Percentiles rank a stretch among this genome's conserved stretches.
phyloP scores from a whole-genome alignment of 306 rosid species.

The Leucaena leucocephala region DNA sequence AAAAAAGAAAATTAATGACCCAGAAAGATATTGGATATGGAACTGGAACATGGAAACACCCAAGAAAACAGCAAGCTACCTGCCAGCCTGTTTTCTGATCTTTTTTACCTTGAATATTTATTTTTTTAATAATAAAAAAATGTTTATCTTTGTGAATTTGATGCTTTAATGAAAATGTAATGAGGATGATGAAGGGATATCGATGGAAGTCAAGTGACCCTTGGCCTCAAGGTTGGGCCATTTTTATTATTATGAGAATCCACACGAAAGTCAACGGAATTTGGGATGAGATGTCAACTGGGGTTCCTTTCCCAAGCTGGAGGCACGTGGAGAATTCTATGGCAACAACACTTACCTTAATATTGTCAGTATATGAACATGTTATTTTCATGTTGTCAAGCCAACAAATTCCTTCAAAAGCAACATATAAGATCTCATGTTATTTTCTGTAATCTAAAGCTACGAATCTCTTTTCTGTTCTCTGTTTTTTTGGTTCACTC shows the following conservation, averaged over 20 bases:
- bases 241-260: slow-evolving; percentile 27
- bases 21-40: not conserved
- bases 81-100: not conserved
- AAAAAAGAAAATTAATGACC: not conserved
- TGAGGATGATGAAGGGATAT: not conserved
- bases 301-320: slow-evolving; percentile 30
- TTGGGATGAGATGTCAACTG: slow-evolving; percentile 27
- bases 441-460: slow-evolving; percentile 8
- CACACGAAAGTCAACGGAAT: slow-evolving; percentile 15
- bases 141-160: slow-evolving; percentile 18
- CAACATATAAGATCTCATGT: slow-evolving; percentile 31
- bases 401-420: slow-evolving; percentile 22
- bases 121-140: too few relatives aligned
- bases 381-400: slow-evolving; percentile 33
- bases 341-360: slow-evolving; percentile 33
- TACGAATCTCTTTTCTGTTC: slow-evolving; percentile 19
- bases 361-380: slow-evolving; percentile 26
- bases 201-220: slow-evolving; percentile 29
- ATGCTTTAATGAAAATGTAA: slow-evolving; percentile 15
- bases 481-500: not conserved
- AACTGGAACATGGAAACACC: not conserved
- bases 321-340: slow-evolving; percentile 57
- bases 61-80: not conserved
- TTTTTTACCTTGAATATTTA: too few relatives aligned
- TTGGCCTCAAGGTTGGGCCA: slow-evolving; percentile 46